Evolutionary conservation across 345 rosid genomes (phyloP).

Genomic region (Lumnitzera littorea): DNA sequence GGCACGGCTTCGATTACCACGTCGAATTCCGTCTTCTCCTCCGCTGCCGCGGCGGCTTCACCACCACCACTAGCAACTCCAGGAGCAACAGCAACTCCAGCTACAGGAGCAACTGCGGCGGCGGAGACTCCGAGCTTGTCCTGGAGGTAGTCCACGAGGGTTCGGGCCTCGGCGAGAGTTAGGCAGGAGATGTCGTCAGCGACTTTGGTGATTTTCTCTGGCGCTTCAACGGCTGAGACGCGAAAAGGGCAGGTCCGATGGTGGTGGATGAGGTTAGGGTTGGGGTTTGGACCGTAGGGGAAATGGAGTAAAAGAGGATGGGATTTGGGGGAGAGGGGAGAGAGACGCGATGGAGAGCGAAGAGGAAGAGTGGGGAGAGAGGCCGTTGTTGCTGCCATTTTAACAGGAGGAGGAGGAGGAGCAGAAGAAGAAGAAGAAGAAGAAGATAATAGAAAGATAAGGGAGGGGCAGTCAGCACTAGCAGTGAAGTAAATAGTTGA

Average conservation of each 20-base stretch:
- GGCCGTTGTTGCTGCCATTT: constrained; percentile 17
- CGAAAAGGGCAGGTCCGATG: constrained; percentile 19
- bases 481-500: no score
- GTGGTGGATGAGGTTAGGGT: constrained; percentile 36
- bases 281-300: constrained; percentile 12
- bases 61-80: constrained; percentile 17
- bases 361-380: constrained; percentile 24
- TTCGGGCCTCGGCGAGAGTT: constrained; percentile 70
- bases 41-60: constrained; percentile 28
- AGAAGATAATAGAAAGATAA: constrained; percentile 4
- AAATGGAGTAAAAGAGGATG: constrained; percentile 33
- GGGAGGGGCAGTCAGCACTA: constrained; percentile 4
- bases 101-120: constrained; percentile 54
- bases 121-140: constrained; percentile 83
- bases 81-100: constrained; percentile 39
- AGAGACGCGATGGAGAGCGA: constrained; percentile 16
- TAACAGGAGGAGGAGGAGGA: neutral
- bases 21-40: constrained; percentile 83
- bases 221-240: constrained; percentile 51
- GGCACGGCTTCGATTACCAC: constrained; percentile 78
- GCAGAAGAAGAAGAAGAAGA: neutral
- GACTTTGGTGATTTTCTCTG: constrained; percentile 65
- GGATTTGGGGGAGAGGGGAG: constrained; percentile 16
- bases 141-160: constrained; percentile 72
- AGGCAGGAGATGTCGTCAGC: constrained; percentile 55